Evolutionary conservation across 2,329 filamentous ascomycete genomes (phyloP), one percentile per base, ranked within the genome.

Genomic region (Penicillium sp.): DNA sequence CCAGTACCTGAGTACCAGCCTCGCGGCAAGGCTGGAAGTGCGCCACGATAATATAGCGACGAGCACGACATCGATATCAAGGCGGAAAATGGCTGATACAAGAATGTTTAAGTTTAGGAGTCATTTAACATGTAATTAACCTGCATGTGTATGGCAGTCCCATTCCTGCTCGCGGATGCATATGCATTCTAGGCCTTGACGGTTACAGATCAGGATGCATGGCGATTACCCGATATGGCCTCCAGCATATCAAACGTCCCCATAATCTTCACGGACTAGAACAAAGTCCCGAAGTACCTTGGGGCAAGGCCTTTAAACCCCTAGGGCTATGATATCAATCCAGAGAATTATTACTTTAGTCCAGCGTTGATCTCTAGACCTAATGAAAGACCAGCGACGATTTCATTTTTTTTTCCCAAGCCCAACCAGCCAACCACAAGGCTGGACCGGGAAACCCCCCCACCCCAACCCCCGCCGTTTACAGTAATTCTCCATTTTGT

Each of bases 181-280:
- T 55, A 37, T 50, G 14, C 46, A 40, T 46, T 31, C 22, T 49
- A 31, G 46, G 18, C 46, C 31, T 37, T 26, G 31, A 49, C 46
- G 4, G 25, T 48, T 15, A 56, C 49, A 53, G 35, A 56, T 61
- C 59, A 50, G 23, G 35, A 27, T 56, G 51, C 50, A 45, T 53
- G 44, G 26, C 15, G 33, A 51, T 53, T 57, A n/a, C 60, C 59
- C 53, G 43, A 59, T 61, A 43, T 42, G 29, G 58, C 54, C 31
- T 25, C 44, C 43, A 26, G 43, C 58, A 62, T 22, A 22, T 40
- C 40, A 12, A 31, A 31, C 14, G 12, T 31, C 2, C 14, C 20
- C 31, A 48, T 55, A 49, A 45, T 62, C 58, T 56, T 60, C 58
- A 57, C 46, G 26, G 43, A 2, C 15, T 29, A 27, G 18, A 45